Evolutionary conservation across 2,329 filamentous ascomycete species (phyloP).

Genomic region (Alternaria sp.): DNA sequence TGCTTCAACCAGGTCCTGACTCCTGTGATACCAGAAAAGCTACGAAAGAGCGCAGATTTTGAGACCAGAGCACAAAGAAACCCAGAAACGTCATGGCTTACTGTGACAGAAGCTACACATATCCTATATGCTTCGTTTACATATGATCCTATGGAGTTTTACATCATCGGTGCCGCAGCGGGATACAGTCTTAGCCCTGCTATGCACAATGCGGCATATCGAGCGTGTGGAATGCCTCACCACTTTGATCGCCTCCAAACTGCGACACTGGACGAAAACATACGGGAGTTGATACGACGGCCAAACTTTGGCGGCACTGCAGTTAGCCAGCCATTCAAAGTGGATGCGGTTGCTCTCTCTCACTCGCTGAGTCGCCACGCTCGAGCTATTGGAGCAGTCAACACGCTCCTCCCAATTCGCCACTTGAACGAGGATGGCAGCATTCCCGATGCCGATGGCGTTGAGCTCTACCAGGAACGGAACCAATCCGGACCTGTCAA

Average conservation of each 20-base stretch:
- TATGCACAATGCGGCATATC: constrained; percentile 76
- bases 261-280: constrained; percentile 60
- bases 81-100: constrained; percentile 59
- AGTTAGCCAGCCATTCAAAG: constrained; percentile 75
- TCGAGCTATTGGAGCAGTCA: constrained; percentile 75
- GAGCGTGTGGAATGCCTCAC: constrained; percentile 71
- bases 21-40: constrained; percentile 62
- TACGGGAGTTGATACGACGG: constrained; percentile 67
- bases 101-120: constrained; percentile 67
- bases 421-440: constrained; percentile 61
- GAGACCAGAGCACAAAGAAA: constrained; percentile 44
- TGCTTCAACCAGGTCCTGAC: constrained; percentile 71
- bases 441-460: constrained; percentile 62
- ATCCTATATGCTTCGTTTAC: constrained; percentile 71
- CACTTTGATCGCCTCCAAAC: constrained; percentile 68
- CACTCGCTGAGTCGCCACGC: constrained; percentile 73
- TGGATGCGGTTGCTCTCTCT: constrained; percentile 69
- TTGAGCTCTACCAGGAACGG: constrained; percentile 59
- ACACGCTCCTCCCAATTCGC: constrained; percentile 76
- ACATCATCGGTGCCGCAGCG: constrained; percentile 76
- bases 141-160: constrained; percentile 72
- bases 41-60: constrained; percentile 45
- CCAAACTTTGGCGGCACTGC: constrained; percentile 74
- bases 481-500: constrained; percentile 70
- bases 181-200: constrained; percentile 75